Conservation (phyloP, 805 yeast genomes). For the Teunomyces tritomae region DNA sequence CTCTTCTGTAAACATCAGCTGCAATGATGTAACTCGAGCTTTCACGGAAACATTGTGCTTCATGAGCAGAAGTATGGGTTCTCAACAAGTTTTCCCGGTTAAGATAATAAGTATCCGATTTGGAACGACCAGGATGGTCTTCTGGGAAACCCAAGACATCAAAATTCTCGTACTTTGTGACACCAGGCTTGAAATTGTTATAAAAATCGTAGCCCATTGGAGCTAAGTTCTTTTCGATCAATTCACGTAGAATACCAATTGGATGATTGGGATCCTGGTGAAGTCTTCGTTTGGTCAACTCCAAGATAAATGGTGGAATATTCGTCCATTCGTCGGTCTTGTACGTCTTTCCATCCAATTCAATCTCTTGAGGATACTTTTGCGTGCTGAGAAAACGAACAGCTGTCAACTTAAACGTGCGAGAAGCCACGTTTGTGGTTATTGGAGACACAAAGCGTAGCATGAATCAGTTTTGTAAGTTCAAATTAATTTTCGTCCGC, state of each 20-base stretch:
- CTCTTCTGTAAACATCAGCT: constrained; percentile 95
- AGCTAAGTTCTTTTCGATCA: constrained; percentile 67
- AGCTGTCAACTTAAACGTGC: background rate
- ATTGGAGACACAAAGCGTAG: background rate
- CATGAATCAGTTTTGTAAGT: background rate
- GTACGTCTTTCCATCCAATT: constrained; percentile 51
- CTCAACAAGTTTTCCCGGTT: constrained; percentile 71
- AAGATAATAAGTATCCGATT: constrained; percentile 88
- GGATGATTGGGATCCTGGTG: constrained; percentile 82
- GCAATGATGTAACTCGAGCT: constrained; percentile 89
- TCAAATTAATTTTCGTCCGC: background rate
- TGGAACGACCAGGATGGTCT: constrained; percentile 92
- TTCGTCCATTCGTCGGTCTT: constrained; percentile 80
- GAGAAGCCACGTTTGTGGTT: background rate
- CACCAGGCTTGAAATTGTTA: constrained; percentile 80
- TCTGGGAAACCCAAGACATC: constrained; percentile 87
- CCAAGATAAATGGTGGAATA: constrained; percentile 69
- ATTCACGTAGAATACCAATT: constrained; percentile 74
- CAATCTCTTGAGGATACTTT: constrained; percentile 26
- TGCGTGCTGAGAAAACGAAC: background rate
- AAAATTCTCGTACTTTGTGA: constrained; percentile 78
- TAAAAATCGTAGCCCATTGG: constrained; percentile 73
- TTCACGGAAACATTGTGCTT: constrained; percentile 72
- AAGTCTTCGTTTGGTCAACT: constrained; percentile 66
- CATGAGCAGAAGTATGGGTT: constrained; percentile 98